Evolutionary conservation across 2,329 filamentous ascomycete genomes (phyloP).

Genomic region (Shiraia bambusicola): DNA sequence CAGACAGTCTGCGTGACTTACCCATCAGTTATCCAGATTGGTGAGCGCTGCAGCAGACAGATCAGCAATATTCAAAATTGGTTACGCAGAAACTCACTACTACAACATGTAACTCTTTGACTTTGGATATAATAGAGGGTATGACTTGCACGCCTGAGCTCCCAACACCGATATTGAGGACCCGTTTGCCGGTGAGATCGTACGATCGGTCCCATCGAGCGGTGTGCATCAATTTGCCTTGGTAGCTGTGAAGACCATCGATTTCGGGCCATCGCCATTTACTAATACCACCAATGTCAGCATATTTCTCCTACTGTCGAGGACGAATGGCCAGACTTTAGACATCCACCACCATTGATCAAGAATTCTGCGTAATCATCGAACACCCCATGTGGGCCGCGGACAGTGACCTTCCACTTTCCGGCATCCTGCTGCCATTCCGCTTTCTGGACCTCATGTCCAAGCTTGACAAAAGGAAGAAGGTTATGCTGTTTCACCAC

Average conservation of each 20-base stretch:
- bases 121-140: not conserved
- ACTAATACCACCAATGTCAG: not conserved
- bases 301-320: not conserved
- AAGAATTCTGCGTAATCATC: not conserved
- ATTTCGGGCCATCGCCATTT: conserved; percentile 44
- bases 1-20: no score
- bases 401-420: not conserved
- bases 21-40: conserved; percentile 50
- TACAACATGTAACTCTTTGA: not conserved
- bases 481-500: conserved; percentile 20
- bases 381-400: not conserved
- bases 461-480: not conserved
- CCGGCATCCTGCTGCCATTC: conserved; percentile 1
- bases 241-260: conserved; percentile 39
- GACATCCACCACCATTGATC: not conserved
- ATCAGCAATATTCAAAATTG: not conserved
- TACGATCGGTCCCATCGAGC: conserved; percentile 42
- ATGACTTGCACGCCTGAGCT: conserved; percentile 13
- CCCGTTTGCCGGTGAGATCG: conserved; percentile 35
- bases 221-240: conserved; percentile 45
- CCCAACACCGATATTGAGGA: conserved; percentile 44
- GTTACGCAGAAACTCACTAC: not conserved
- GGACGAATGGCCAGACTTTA: not conserved
- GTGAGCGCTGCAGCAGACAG: conserved; percentile 47
- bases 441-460: not conserved